Conservation (phyloP, 2,329 filamentous ascomycete species). For the Emmonsiellopsis sp. region DNA sequence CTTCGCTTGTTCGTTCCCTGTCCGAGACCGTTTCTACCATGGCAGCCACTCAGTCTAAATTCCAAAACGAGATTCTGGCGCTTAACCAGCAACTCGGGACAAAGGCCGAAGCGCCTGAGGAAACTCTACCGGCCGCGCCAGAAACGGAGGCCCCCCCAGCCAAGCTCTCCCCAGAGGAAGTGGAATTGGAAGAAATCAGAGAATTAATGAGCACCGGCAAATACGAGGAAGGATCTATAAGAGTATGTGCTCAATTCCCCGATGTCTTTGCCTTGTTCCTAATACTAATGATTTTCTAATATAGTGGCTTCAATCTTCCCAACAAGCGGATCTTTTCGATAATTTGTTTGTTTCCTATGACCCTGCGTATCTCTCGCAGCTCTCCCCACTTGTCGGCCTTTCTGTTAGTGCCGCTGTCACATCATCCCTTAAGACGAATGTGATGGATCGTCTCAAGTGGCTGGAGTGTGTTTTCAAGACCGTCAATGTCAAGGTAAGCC, state of each 20-base stretch:
- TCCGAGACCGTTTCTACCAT: conserved; percentile 45
- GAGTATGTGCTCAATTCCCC: conserved; percentile 21
- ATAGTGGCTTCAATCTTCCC: conserved; percentile 54
- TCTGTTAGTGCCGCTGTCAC: conserved; percentile 57
- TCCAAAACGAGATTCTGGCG: conserved; percentile 33
- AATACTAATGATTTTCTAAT: conserved; percentile 11
- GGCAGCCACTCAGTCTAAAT: conserved; percentile 32
- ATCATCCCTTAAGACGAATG: conserved; percentile 44
- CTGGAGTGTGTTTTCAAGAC: conserved; percentile 46
- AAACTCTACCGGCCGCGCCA: conserved; percentile 11
- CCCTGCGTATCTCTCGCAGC: conserved; percentile 46
- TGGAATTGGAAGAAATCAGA: conserved; percentile 34
- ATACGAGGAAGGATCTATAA: conserved; percentile 39
- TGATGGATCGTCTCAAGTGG: conserved; percentile 50
- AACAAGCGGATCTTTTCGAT: conserved; percentile 53
- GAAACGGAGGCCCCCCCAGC: conserved; percentile 14
- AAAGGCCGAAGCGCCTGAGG: conserved; percentile 9
- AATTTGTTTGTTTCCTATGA: conserved; percentile 50
- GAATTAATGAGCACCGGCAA: conserved; percentile 30
- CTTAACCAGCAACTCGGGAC: conserved; percentile 23
- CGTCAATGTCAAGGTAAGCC: conserved; percentile 46
- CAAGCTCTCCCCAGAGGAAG: conserved; percentile 23
- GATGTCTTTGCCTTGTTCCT: neutral
- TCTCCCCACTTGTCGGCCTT: conserved; percentile 50
- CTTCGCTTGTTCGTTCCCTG: conserved; percentile 42